phyloP scores from a whole-genome alignment of 1,284 basidiomycete genomes.

The Cystobasidium slooffiae region DNA sequence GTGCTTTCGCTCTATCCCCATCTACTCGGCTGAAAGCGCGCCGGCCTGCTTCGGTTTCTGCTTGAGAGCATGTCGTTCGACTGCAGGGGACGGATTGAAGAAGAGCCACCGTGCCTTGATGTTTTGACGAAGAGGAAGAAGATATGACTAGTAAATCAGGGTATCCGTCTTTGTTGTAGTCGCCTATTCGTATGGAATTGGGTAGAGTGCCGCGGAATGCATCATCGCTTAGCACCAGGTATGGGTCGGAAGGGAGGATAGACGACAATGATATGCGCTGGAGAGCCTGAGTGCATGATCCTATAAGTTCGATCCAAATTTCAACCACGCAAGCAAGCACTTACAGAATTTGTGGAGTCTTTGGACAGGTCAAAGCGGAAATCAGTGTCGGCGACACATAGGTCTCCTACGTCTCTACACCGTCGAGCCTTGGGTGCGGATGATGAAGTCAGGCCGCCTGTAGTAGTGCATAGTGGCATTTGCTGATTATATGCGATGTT shows the following conservation, averaged over 20 bases:
- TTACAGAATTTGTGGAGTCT: constrained; percentile 36
- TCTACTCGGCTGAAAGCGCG: constrained; percentile 67
- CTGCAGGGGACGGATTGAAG: constrained; percentile 74
- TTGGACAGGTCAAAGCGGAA: constrained; percentile 74
- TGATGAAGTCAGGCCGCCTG: constrained; percentile 26
- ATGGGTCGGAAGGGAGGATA: constrained; percentile 63
- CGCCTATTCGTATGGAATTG: constrained; percentile 79
- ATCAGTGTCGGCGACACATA: constrained; percentile 78
- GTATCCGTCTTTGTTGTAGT: constrained; percentile 92
- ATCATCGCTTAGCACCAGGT: constrained; percentile 72
- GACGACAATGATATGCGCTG: constrained; percentile 69
- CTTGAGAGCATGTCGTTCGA: constrained; percentile 54
- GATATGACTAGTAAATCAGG: constrained; percentile 74
- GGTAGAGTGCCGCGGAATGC: constrained; percentile 66
- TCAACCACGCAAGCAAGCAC: constrained; percentile 12
- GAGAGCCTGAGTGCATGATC: constrained; percentile 63
- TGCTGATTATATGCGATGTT: constrained; percentile 95
- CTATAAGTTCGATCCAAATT: background rate
- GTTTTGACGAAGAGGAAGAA: constrained; percentile 6
- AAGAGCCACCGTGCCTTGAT: constrained; percentile 63
- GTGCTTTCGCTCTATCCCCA: constrained; percentile 66
- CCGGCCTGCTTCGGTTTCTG: constrained; percentile 57
- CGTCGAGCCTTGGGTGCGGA: constrained; percentile 49
- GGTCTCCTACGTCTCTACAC: constrained; percentile 76
- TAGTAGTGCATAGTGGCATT: constrained; percentile 70